Evolutionary conservation across 2,329 filamentous ascomycete species (phyloP).

Genomic region (Phoma sp.): DNA sequence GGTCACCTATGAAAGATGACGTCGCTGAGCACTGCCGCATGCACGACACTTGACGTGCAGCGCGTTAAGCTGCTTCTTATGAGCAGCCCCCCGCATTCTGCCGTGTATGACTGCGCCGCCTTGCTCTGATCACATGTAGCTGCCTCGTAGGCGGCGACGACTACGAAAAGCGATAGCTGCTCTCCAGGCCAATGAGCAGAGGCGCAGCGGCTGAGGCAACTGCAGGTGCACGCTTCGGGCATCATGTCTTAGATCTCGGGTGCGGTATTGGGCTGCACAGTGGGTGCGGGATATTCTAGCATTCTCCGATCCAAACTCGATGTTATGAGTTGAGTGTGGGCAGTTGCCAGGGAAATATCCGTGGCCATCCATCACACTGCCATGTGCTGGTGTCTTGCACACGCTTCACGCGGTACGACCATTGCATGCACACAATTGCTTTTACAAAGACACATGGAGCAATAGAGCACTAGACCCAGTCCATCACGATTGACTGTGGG

Average conservation of each 20-base stretch:
- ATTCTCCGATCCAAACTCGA: too few relatives aligned
- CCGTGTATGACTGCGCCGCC: slow-evolving; percentile 2
- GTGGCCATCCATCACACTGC: too few relatives aligned
- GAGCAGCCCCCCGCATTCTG: slow-evolving; percentile 2
- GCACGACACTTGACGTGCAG: slow-evolving; percentile 10
- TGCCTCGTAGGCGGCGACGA: slow-evolving; percentile 15
- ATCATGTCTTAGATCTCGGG: background rate
- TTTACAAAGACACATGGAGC: too few relatives aligned
- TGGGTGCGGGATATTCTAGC: too few relatives aligned
- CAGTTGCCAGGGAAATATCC: too few relatives aligned
- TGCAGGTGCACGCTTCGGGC: slow-evolving; percentile 3
- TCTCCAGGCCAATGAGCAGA: background rate
- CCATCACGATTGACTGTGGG: too few relatives aligned
- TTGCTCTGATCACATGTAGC: background rate
- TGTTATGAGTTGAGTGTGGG: too few relatives aligned
- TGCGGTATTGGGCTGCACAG: too few relatives aligned
- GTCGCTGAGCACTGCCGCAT: slow-evolving; percentile 1
- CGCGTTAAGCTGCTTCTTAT: slow-evolving; percentile 2
- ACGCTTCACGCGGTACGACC: too few relatives aligned
- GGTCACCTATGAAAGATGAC: slow-evolving; percentile 1
- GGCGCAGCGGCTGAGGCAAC: background rate
- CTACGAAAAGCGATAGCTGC: background rate
- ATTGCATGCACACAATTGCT: too few relatives aligned
- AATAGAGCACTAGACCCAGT: too few relatives aligned
- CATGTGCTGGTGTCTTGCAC: too few relatives aligned